These are phyloP conservation scores for Plectosphaerella sp. DNA, from an alignment of 2,329 filamentous ascomycete species.

Conservation along the genomic window DNA sequence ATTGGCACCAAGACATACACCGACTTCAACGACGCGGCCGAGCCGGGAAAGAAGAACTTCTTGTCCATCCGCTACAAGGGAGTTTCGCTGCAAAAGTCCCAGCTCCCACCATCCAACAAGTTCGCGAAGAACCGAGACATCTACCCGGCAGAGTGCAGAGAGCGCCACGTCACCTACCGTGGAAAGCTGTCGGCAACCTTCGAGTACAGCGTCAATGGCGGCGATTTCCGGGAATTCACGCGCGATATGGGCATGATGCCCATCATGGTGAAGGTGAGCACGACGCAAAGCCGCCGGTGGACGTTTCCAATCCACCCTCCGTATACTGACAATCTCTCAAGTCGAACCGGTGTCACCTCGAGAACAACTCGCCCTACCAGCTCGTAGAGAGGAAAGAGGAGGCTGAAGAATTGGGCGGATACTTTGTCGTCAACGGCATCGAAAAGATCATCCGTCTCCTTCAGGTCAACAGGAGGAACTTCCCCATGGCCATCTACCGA, in stretches of 20 bases:
- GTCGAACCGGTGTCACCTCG: slow-evolving; percentile 88
- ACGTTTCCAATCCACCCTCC: neutral
- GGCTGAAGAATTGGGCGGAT: slow-evolving; percentile 91
- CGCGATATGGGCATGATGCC: slow-evolving; percentile 86
- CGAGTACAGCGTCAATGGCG: slow-evolving; percentile 83
- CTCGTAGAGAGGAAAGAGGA: slow-evolving; percentile 89
- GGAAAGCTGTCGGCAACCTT: slow-evolving; percentile 80
- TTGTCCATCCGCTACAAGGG: slow-evolving; percentile 76
- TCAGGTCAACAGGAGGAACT: slow-evolving; percentile 86
- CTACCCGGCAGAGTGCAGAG: slow-evolving; percentile 86
- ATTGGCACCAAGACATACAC: slow-evolving; percentile 87
- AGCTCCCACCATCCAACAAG: slow-evolving; percentile 78
- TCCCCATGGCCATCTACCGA: slow-evolving; percentile 89
- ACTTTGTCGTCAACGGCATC: slow-evolving; percentile 96
- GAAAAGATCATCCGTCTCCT: slow-evolving; percentile 95
- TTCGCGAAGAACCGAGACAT: slow-evolving; percentile 80
- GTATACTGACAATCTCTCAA: slow-evolving; percentile 29
- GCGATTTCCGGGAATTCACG: slow-evolving; percentile 75
- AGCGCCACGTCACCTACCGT: slow-evolving; percentile 87
- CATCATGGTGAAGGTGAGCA: slow-evolving; percentile 80
- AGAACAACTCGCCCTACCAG: slow-evolving; percentile 76
- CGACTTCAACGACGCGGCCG: slow-evolving; percentile 68
- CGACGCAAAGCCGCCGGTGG: neutral
- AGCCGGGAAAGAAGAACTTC: slow-evolving; percentile 61
- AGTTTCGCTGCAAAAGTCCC: slow-evolving; percentile 76